These are phyloP conservation scores for Psidium guajava DNA, from an alignment of 345 rosid genomes.

Conservation along the genomic window DNA sequence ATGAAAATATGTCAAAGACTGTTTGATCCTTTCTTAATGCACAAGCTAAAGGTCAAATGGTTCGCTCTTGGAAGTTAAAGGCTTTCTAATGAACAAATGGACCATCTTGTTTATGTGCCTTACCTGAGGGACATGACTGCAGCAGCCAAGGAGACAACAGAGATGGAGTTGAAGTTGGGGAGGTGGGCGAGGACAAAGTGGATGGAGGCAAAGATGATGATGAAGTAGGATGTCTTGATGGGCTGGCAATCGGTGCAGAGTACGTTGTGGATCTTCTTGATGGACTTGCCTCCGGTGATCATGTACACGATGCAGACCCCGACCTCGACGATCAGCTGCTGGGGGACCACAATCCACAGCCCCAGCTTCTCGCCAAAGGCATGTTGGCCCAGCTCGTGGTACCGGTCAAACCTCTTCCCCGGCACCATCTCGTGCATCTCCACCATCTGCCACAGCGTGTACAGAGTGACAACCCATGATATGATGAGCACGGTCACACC, in stretches of 20 bases:
- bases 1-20: not conserved
- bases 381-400: conserved; percentile 64
- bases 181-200: conserved; percentile 67
- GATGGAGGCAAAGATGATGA: conserved; percentile 58
- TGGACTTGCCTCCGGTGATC: conserved; percentile 78
- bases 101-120: not conserved
- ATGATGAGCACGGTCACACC: conserved; percentile 35
- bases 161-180: conserved; percentile 69
- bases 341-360: conserved; percentile 71
- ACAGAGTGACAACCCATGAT: conserved; percentile 68
- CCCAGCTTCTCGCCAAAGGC: conserved; percentile 83
- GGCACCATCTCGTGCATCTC: conserved; percentile 83
- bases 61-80: not conserved
- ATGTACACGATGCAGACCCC: conserved; percentile 60
- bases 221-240: conserved; percentile 47
- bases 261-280: conserved; percentile 53
- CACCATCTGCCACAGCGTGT: conserved; percentile 91
- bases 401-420: conserved; percentile 66
- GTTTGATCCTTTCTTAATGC: not conserved
- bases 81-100: not conserved
- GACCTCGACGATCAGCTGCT: conserved; percentile 61
- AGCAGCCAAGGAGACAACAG: conserved; percentile 52
- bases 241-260: conserved; percentile 38
- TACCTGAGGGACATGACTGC: conserved; percentile 81
- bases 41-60: not conserved